Evolutionary conservation across 805 yeast genomes (phyloP), one percentile per base, ranked within the genome.

Genomic region (Jamesozyma spencerorum): DNA sequence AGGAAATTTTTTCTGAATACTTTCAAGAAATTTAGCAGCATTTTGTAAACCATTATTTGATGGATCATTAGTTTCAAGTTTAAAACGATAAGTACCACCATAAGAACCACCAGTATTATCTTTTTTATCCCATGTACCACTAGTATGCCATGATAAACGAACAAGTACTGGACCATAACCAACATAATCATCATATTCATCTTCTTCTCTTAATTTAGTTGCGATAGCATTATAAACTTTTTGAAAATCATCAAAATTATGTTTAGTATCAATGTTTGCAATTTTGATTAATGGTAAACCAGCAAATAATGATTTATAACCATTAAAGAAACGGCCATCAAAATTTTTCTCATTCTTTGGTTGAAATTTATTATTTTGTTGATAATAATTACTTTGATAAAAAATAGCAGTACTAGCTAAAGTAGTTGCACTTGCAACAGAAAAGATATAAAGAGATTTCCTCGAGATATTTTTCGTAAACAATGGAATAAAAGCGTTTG

Each of bases 91-190:
- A 12, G 87, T 79, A 36, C 85, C 86, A 34, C 86, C 85, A 51
- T 70, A 77, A 1, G 85, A 76, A 2, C 86, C 85, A 34, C 85
- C 85, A 2, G 79, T 59, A 35, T 72, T 68, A 17, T 66, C 63
- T n/a, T 61, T 57, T 48, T 65, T 66, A 52, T 84, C 85, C 60
- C 70, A 86, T 15, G 92, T 83, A n/a, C 94, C 95, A 42, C 85
- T 74, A 28, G 81, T 74, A 58, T 85, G 94, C 95, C 95, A 85
- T 20, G 94, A 82, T 41, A 84, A 70, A 52, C 95, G 75, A 18
- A 85, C 76, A 31, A 85, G 65, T 13, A 81, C 76, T 8, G 95
- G 95, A 1, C 88, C 92, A 46, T 77, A 71, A 3, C 79, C 81
- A 19, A 79, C 76, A 29, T 75, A 77, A 47, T 77, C 80, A 51